Evolutionary conservation across 331 rosid species (phyloP), one percentile per base, ranked within the genome.

Genomic region (Arachis monticola): DNA sequence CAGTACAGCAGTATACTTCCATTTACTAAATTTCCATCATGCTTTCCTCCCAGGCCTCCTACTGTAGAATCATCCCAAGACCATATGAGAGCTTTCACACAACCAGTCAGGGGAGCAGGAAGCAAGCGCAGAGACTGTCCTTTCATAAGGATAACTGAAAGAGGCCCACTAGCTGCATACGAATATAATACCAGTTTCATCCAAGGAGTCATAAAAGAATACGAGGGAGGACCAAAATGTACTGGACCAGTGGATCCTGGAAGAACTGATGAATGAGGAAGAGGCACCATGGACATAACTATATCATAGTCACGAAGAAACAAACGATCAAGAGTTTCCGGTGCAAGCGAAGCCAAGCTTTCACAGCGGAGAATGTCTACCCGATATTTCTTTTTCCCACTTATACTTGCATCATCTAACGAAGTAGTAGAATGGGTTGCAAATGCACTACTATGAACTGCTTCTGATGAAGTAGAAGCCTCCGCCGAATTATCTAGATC

Each of bases 41-140:
- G 93, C 75, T 90, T 95, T 77, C 96, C 90, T 79, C 99, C 99
- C 85, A 95, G 78, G 56, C 97, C 99, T 72, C 97, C 99, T 50
- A 95, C 74, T 8, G 92, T 52, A 70, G 96, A 85, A 70, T 96
- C 96, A 81, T 92, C 99, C 99, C 97, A 95, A 83, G 97, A 92
- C 97, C 97, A 95, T 84, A 95, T 61, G 71, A 92, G 90, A 78
- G 99, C 99, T 77, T 95, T 95, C 90, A 86, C 93, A 78, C 99
- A 95, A 40, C 92, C 96, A 79, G 97, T 92, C 88, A 95, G 87
- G 45, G 99, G 99, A 60, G 97, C 99, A 80, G 99, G 99, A 84
- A 95, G 97, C 64, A 85, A 80, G 56, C 97, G 93, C 76, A 92
- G 67, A 79, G 97, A 90, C 77, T 95, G 96, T 60, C 99, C 99